Evolutionary conservation across 768 basidiomycete species (phyloP), one percentile per base, ranked within the genome.

Genomic region (Mycena galericulata): DNA sequence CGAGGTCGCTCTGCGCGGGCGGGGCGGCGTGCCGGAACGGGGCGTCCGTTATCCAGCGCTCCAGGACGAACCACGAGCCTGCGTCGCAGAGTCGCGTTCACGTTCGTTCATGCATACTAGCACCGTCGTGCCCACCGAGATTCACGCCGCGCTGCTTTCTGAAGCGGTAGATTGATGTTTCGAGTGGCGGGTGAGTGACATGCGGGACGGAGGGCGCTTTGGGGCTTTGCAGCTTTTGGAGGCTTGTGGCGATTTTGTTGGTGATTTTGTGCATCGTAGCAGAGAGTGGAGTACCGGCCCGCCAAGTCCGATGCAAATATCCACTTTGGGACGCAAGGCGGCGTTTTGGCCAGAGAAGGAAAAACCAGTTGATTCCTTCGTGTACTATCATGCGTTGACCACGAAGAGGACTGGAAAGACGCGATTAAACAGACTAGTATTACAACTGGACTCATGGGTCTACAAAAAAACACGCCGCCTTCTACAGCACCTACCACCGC

Each of bases 91-190:
- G 26, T 30, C 62, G 56, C 41, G n/a, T n/a, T 59, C 36, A 55
- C 50, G 15, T 29, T 17, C n/a, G 54, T 24, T n/a, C 24, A 8
- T n/a, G 40, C 27, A 32, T 38, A 14, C 29, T 50, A 46, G 45
- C 47, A 47, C 34, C 51, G 38, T 67, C 34, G 32, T 69, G 78
- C 85, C 76, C 75, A 90, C 93, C 93, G 12, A 95, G 86, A 76
- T 95, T 95, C 7, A 94, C 89, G n/a, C 93, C 93, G 59, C 89
- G 85, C 72, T 93, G 92, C 73, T 89, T 91, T 69, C 93, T 85
- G 79, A 88, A 91, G 40, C 87, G 83, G 72, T 88, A 81, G 34
- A 78, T 56, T 38, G 63, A 61, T 14, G 34, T n/a, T 51, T 68
- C 67, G 3, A 32, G 36, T 14, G 6, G 8, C 8, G 34, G 14